A percentile compares a stretch with the other conserved stretches of the same genome.
Evolutionary conservation across 306 rosid species (phyloP).

Genomic region (Macrotyloma uniflorum): DNA sequence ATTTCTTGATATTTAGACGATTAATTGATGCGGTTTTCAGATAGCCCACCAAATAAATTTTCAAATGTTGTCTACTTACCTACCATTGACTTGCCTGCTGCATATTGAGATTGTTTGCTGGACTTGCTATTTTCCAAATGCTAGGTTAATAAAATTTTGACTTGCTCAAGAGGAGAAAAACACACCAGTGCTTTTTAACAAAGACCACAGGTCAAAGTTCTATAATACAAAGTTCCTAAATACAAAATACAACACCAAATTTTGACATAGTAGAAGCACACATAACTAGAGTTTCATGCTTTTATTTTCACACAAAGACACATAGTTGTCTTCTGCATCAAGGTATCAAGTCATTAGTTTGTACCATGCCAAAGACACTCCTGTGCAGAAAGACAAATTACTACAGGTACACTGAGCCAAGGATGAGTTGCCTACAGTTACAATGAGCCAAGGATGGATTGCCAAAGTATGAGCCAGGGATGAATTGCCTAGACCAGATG

Average conservation of each 20-base stretch:
- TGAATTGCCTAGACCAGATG: constrained; percentile 68
- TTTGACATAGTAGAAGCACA: constrained; percentile 31
- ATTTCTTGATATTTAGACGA: neutral
- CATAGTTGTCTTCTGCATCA: constrained; percentile 36
- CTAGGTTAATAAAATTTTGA: neutral
- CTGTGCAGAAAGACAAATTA: constrained; percentile 38
- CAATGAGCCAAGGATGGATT: constrained; percentile 82
- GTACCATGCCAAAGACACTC: constrained; percentile 28
- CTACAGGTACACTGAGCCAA: neutral
- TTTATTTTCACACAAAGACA: constrained; percentile 46
- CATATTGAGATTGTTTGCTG: neutral
- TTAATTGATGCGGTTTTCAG: neutral
- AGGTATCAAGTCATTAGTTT: constrained; percentile 40
- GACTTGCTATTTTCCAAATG: constrained; percentile 20
- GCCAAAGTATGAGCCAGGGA: constrained; percentile 64
- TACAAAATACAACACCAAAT: constrained; percentile 36
- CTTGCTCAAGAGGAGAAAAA: neutral
- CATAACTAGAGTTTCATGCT: constrained; percentile 32
- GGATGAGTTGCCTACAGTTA: constrained; percentile 14
- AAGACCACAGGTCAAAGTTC: constrained; percentile 37
- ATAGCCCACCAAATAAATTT: neutral
- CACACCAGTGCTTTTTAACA: constrained; percentile 28
- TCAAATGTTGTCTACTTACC: neutral
- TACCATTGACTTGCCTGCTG: neutral
- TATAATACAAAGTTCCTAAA: constrained; percentile 42